Percentiles rank a stretch among this genome's conserved stretches.
phyloP scores from a whole-genome alignment of 1,139 yeast genomes.

The Insectozyma bohioensis region DNA sequence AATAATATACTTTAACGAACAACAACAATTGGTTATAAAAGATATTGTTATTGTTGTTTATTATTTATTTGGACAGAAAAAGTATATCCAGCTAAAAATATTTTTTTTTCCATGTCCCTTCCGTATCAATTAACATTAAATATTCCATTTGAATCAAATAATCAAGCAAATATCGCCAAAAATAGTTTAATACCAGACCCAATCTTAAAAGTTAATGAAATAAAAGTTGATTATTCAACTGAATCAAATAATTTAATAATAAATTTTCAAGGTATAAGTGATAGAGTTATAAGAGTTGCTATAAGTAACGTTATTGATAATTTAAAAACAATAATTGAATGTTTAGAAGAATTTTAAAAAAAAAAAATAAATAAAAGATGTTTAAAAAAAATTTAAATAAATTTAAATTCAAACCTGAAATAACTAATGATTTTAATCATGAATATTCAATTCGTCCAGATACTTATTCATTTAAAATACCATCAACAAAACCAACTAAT shows the following conservation, averaged over 20 bases:
- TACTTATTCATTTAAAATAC: constrained; percentile 47
- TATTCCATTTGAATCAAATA: constrained; percentile 55
- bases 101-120: constrained; percentile 1
- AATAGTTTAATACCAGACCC: constrained; percentile 74
- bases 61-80: neutral
- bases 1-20: too few relatives aligned
- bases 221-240: constrained; percentile 42
- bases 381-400: constrained; percentile 11
- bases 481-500: constrained; percentile 29
- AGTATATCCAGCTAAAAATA: neutral
- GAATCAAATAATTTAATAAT: constrained; percentile 34
- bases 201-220: constrained; percentile 62
- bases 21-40: neutral
- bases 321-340: constrained; percentile 63
- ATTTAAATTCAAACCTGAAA: constrained; percentile 19
- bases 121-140: constrained; percentile 6
- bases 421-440: constrained; percentile 34
- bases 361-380: constrained; percentile 18
- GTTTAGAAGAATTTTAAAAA: constrained; percentile 62
- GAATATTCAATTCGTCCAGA: constrained; percentile 51
- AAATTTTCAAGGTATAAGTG: constrained; percentile 54
- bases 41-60: neutral
- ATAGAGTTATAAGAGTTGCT: constrained; percentile 67
- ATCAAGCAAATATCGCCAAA: constrained; percentile 65
- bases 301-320: constrained; percentile 67